Conservation (phyloP, 1,284 basidiomycete species). For the Xanthoconium separans region DNA sequence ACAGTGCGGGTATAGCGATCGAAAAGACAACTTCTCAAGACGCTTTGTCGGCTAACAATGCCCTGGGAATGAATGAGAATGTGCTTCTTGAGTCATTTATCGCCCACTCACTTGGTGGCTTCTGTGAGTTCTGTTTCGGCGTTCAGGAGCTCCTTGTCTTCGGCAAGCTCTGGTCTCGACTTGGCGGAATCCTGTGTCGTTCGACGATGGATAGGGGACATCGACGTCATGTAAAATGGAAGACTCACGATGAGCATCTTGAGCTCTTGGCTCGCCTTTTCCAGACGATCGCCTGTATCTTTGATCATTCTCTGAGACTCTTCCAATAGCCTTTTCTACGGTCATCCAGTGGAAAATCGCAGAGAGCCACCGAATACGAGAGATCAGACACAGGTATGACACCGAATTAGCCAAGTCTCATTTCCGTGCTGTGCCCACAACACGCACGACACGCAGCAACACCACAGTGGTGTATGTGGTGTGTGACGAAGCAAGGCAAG, state of each 20-base stretch:
- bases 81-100: slow-evolving; percentile 5
- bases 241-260: slow-evolving; percentile 68
- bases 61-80: slow-evolving; percentile 24
- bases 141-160: slow-evolving; percentile 53
- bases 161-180: slow-evolving; percentile 46
- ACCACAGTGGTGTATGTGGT: not conserved
- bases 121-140: slow-evolving; percentile 61
- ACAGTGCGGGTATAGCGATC: slow-evolving; percentile 21
- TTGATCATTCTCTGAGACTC: slow-evolving; percentile 83
- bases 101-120: slow-evolving; percentile 36
- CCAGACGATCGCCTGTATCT: slow-evolving; percentile 62
- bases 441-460: slow-evolving; percentile 14
- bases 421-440: slow-evolving; percentile 30
- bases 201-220: slow-evolving; percentile 11
- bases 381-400: slow-evolving; percentile 3
- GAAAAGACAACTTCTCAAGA: slow-evolving; percentile 18
- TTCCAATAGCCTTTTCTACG: slow-evolving; percentile 68
- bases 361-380: slow-evolving; percentile 15
- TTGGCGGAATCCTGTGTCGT: slow-evolving; percentile 47
- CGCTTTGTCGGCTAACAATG: slow-evolving; percentile 8
- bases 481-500: slow-evolving; percentile 3
- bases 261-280: slow-evolving; percentile 62
- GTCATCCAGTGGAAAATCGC: slow-evolving; percentile 2
- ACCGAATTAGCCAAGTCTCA: slow-evolving; percentile 27
- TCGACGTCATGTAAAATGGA: slow-evolving; percentile 16